phyloP scores from a whole-genome alignment of 2,329 filamentous ascomycete genomes.

The Penicillium hesseltinei region DNA sequence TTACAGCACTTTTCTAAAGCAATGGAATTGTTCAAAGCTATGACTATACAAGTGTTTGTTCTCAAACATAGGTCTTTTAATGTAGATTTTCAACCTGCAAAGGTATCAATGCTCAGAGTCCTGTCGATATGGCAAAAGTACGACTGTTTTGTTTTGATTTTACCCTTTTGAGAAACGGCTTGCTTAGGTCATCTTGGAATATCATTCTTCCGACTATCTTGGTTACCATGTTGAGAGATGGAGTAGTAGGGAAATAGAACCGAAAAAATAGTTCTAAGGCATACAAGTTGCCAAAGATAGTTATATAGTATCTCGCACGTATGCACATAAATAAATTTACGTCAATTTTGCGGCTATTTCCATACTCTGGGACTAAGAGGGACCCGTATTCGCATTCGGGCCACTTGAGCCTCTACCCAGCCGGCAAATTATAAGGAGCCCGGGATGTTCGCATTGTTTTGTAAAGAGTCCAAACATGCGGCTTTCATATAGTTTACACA shows the following conservation, averaged over 20 bases:
- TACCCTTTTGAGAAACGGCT: conserved; percentile 20
- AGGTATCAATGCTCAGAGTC: conserved; percentile 1
- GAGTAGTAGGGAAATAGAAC: background rate
- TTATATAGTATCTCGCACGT: background rate
- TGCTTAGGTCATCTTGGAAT: conserved; percentile 7
- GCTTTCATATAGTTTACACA: background rate
- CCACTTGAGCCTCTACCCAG: background rate
- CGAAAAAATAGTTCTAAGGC: background rate
- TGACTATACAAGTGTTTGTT: background rate
- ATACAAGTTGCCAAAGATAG: no score
- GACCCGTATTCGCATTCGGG: background rate
- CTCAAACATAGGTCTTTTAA: background rate
- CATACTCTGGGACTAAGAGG: background rate
- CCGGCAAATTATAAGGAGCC: background rate
- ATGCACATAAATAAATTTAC: background rate
- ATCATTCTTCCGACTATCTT: background rate
- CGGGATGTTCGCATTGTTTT: background rate
- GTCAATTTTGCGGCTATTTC: background rate
- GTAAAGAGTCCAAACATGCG: background rate
- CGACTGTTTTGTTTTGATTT: conserved; percentile 35
- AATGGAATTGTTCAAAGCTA: background rate
- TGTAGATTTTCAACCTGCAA: background rate
- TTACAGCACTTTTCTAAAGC: background rate
- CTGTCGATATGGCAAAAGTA: background rate
- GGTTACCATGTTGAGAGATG: background rate